Evolutionary conservation across 1,284 basidiomycete genomes (phyloP).

Genomic region (Marasmius oreades): DNA sequence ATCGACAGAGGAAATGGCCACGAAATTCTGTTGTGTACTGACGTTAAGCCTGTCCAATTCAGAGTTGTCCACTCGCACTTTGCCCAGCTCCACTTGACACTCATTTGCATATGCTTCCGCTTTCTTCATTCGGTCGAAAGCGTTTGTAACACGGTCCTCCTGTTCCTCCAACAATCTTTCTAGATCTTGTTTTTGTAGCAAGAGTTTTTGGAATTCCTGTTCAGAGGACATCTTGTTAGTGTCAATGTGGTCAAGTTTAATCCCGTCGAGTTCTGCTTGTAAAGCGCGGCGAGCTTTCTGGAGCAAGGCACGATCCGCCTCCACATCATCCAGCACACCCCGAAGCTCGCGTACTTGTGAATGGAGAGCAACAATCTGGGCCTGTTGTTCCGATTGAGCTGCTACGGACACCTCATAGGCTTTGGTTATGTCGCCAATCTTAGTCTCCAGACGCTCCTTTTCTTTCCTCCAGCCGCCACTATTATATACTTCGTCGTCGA

Average conservation of each 20-base stretch:
- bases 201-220: slow-evolving; percentile 69
- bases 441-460: slow-evolving; percentile 79
- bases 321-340: slow-evolving; percentile 76
- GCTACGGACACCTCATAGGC: slow-evolving; percentile 75
- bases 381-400: slow-evolving; percentile 76
- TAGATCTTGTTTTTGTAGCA: slow-evolving; percentile 77
- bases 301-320: slow-evolving; percentile 73
- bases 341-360: slow-evolving; percentile 84
- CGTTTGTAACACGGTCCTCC: slow-evolving; percentile 66
- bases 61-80: slow-evolving; percentile 73
- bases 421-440: slow-evolving; percentile 72
- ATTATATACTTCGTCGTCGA: slow-evolving; percentile 76
- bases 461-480: slow-evolving; percentile 83
- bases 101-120: slow-evolving; percentile 75
- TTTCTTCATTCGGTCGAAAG: slow-evolving; percentile 76
- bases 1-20: slow-evolving; percentile 6
- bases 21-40: slow-evolving; percentile 23
- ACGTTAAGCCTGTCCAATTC: slow-evolving; percentile 78
- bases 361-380: slow-evolving; percentile 78
- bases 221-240: slow-evolving; percentile 69
- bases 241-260: slow-evolving; percentile 74
- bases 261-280: slow-evolving; percentile 76
- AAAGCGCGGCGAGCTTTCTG: slow-evolving; percentile 81
- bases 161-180: slow-evolving; percentile 79
- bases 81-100: slow-evolving; percentile 71